Percentiles rank a stretch among this genome's conserved stretches.
Conservation (phyloP, 352 stramenopile genomes). For the Pythium diclinum region DNA sequence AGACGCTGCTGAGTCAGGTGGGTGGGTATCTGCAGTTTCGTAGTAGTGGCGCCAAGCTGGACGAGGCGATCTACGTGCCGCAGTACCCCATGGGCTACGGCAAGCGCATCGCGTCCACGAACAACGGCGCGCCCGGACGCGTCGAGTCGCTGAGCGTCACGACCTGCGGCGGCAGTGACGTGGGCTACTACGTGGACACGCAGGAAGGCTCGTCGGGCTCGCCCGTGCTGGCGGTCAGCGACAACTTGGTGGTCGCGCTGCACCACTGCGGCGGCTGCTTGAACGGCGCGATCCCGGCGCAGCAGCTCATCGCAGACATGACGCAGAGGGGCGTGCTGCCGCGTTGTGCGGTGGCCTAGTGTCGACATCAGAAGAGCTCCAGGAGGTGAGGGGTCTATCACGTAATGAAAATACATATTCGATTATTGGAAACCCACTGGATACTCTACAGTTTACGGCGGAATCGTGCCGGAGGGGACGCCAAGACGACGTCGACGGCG, state of each 20-base stretch:
- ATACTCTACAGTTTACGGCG: neutral
- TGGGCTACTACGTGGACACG: constrained; percentile 76
- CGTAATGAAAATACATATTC: neutral
- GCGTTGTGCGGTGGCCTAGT: constrained; percentile 12
- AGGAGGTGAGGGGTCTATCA: neutral
- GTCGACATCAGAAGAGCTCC: neutral
- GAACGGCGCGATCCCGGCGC: constrained; percentile 58
- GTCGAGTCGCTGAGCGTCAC: constrained; percentile 36
- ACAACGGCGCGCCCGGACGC: constrained; percentile 25
- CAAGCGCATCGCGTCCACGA: constrained; percentile 36
- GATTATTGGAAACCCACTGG: neutral
- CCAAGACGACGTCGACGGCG: constrained; percentile 5
- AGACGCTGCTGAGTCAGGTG: constrained; percentile 34
- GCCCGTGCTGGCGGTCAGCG: constrained; percentile 45
- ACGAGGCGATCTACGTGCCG: constrained; percentile 43
- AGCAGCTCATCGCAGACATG: constrained; percentile 48
- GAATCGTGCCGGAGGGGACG: neutral
- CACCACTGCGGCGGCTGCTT: constrained; percentile 75
- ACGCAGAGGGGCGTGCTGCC: constrained; percentile 31
- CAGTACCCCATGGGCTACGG: constrained; percentile 39
- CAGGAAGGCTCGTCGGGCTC: constrained; percentile 69
- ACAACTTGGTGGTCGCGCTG: constrained; percentile 69
- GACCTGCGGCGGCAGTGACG: constrained; percentile 47
- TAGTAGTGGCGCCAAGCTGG: constrained; percentile 27
- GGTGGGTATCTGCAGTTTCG: constrained; percentile 41